Percentiles rank a stretch among this genome's conserved stretches.
Conservation (phyloP, 306 rosid species). For the Dalbergia cochinchinensis region DNA sequence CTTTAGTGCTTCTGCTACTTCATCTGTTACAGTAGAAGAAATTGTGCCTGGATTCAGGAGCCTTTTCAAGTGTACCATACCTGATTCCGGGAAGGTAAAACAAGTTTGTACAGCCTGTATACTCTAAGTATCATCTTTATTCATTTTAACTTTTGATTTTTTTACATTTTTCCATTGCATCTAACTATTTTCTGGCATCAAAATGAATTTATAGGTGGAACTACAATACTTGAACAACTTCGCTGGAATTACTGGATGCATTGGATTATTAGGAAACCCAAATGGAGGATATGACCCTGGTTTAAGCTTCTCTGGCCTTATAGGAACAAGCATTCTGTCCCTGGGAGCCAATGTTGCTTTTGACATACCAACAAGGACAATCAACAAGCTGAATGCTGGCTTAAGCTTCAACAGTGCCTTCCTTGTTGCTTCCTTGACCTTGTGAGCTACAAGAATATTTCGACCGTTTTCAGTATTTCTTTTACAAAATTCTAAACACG, state of each 20-base stretch:
- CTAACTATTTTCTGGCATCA: slow-evolving; percentile 18
- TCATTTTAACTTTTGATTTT: not conserved
- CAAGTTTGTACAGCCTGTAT: slow-evolving; percentile 11
- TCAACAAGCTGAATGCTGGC: slow-evolving; percentile 61
- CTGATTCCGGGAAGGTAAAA: slow-evolving; percentile 67
- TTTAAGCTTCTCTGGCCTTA: slow-evolving; percentile 54
- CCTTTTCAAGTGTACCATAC: slow-evolving; percentile 52
- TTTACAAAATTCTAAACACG: too few species aligned
- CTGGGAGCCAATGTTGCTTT: slow-evolving; percentile 61
- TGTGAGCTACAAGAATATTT: slow-evolving; percentile 57
- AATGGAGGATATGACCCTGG: slow-evolving; percentile 53
- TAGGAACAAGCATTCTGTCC: slow-evolving; percentile 60
- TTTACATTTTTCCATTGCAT: not conserved
- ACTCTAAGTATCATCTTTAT: not conserved
- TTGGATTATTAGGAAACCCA: slow-evolving; percentile 58
- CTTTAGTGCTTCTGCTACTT: slow-evolving; percentile 35
- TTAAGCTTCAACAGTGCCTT: slow-evolving; percentile 57
- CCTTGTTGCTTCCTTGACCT: slow-evolving; percentile 63
- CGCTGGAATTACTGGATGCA: slow-evolving; percentile 66
- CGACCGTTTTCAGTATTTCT: too few species aligned
- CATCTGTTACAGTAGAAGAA: slow-evolving; percentile 58
- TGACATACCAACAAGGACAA: slow-evolving; percentile 57
- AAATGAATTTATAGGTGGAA: slow-evolving; percentile 58
- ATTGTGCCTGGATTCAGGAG: slow-evolving; percentile 68
- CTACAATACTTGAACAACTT: slow-evolving; percentile 58